A percentile compares a stretch with the other conserved stretches of the same genome.
Conservation (phyloP, 2,329 filamentous ascomycete species). For the Decorospora gaudefroyi region DNA sequence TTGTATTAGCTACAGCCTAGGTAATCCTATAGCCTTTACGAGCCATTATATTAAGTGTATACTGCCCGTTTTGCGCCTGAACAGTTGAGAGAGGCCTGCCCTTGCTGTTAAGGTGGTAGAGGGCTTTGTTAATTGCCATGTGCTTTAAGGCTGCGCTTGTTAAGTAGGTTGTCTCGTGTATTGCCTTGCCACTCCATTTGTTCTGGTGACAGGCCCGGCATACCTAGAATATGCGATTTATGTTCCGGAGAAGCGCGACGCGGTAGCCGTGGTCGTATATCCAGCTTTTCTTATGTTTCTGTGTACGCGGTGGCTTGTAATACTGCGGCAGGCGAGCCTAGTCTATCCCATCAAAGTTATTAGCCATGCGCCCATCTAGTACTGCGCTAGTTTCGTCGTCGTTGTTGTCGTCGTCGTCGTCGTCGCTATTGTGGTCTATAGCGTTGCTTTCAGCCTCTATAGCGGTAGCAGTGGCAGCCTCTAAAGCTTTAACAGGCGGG, state of each 20-base stretch:
- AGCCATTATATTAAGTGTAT: not conserved
- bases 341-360: slow-evolving; percentile 3
- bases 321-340: not conserved
- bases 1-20: not conserved
- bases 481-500: not conserved
- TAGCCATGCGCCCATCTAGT: not conserved
- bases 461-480: not conserved
- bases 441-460: not conserved
- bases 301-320: not conserved
- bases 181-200: not conserved
- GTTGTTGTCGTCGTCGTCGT: too few relatives aligned
- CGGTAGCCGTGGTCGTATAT: slow-evolving; percentile 2
- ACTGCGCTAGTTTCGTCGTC: not conserved
- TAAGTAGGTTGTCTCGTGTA: not conserved
- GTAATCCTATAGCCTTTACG: not conserved
- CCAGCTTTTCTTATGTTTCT: not conserved
- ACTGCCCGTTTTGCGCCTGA: not conserved
- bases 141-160: not conserved
- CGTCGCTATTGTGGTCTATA: too few relatives aligned
- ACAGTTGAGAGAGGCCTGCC: not conserved
- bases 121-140: not conserved
- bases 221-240: slow-evolving; percentile 16
- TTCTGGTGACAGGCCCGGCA: not conserved
- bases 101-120: not conserved
- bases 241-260: slow-evolving; percentile 13